Evolutionary conservation across 371 early-diverging fungal genomes (phyloP).

Genomic region (Dichotomocladium elegans): DNA sequence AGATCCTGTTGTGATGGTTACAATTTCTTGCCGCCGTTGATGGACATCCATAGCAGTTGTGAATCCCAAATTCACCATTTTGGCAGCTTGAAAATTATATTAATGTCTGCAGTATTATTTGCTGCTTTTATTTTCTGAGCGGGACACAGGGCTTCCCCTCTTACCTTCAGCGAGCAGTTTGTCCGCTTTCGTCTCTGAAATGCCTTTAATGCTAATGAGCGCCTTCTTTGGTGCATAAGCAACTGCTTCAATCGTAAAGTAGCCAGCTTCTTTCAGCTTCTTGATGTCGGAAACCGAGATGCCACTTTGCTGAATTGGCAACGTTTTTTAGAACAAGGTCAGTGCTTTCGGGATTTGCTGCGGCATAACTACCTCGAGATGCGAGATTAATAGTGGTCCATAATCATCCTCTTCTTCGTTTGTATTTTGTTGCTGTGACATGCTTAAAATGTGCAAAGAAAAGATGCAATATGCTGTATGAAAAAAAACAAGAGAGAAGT

Average conservation of each 20-base stretch:
- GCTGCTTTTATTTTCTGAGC: no score
- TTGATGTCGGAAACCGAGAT: slow-evolving; percentile 81
- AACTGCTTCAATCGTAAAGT: slow-evolving; percentile 92
- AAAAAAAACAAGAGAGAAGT: no score
- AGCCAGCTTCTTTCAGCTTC: slow-evolving; percentile 92
- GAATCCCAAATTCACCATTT: slow-evolving; percentile 97
- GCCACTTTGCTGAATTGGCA: slow-evolving; percentile 65
- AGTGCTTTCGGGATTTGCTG: not conserved
- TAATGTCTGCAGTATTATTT: not conserved
- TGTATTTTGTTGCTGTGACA: slow-evolving; percentile 15
- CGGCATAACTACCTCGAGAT: slow-evolving; percentile 14
- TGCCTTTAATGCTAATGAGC: slow-evolving; percentile 93
- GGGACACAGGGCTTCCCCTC: no score
- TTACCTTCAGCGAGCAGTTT: slow-evolving; percentile 94
- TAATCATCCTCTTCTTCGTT: slow-evolving; percentile 20
- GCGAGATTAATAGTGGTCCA: slow-evolving; percentile 18
- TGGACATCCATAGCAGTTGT: slow-evolving; percentile 96
- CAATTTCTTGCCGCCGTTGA: slow-evolving; percentile 80
- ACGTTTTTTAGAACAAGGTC: not conserved
- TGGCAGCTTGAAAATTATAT: slow-evolving; percentile 65
- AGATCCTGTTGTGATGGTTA: slow-evolving; percentile 94
- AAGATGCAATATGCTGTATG: no score
- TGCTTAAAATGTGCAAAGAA: slow-evolving; percentile 2
- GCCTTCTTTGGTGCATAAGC: slow-evolving; percentile 97
- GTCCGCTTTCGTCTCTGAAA: slow-evolving; percentile 98